These are phyloP conservation scores for Thalassiosira hispida DNA, from an alignment of 352 stramenopile genomes.

Conservation along the genomic window DNA sequence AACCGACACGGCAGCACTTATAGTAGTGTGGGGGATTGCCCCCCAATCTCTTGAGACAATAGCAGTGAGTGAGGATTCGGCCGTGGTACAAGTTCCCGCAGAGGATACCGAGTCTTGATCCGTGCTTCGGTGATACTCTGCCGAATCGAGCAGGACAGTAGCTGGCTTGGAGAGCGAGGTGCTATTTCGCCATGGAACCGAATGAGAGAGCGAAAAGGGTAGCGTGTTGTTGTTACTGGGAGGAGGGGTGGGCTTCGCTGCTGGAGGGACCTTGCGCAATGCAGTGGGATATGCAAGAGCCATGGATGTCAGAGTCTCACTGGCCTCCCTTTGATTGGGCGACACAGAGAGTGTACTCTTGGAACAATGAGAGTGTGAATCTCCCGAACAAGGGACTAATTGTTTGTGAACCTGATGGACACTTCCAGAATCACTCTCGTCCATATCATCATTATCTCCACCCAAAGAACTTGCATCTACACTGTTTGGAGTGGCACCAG, in stretches of 20 bases:
- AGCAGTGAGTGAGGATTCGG: constrained; percentile 24
- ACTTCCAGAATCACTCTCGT: background rate
- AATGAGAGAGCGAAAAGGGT: background rate
- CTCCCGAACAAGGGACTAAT: background rate
- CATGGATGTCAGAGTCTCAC: constrained; percentile 29
- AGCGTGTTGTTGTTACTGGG: background rate
- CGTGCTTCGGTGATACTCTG: constrained; percentile 1
- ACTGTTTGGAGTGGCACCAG: background rate
- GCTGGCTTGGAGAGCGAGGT: constrained; percentile 18
- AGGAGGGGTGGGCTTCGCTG: constrained; percentile 3
- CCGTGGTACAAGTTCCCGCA: constrained; percentile 34
- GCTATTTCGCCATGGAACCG: constrained; percentile 10
- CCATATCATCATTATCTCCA: constrained; percentile 1
- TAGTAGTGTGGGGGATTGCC: background rate
- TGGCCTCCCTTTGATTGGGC: background rate
- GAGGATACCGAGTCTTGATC: constrained; percentile 53
- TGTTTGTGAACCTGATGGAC: background rate
- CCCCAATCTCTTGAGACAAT: constrained; percentile 52
- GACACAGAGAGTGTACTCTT: constrained; percentile 15
- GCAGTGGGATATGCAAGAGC: constrained; percentile 38
- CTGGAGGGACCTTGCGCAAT: constrained; percentile 18
- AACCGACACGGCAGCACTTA: constrained; percentile 14
- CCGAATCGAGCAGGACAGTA: constrained; percentile 16
- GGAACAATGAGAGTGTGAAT: constrained; percentile 3
- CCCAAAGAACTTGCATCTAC: background rate